Evolutionary conservation across 805 yeast genomes (phyloP).

Genomic region (Tetrapisispora phaffii): DNA sequence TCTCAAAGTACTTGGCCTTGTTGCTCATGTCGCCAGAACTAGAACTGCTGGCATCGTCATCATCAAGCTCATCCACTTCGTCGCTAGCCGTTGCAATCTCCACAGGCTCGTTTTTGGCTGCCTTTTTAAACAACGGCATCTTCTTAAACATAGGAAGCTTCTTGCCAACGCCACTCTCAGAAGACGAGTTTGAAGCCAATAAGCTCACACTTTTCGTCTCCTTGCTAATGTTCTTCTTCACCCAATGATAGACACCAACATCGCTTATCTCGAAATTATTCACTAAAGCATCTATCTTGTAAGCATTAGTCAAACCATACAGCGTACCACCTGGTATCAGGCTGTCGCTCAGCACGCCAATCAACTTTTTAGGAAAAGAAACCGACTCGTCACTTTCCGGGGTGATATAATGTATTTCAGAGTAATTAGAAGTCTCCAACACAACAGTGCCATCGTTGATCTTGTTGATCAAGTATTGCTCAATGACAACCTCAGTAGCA

Average conservation of each 20-base stretch:
- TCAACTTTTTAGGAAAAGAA: slow-evolving; percentile 39
- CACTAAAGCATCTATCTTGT: slow-evolving; percentile 50
- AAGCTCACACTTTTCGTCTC: slow-evolving; percentile 10
- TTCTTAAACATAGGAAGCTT: slow-evolving; percentile 21
- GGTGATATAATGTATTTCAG: slow-evolving; percentile 43
- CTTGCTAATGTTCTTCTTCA: slow-evolving; percentile 34
- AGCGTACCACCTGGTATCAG: slow-evolving; percentile 39
- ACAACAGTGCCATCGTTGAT: slow-evolving; percentile 40
- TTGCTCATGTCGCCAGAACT: slow-evolving; percentile 10
- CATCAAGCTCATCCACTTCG: slow-evolving; percentile 28
- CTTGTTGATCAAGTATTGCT: slow-evolving; percentile 50
- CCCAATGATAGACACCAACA: slow-evolving; percentile 40
- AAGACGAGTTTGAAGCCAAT: background rate
- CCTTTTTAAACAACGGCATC: slow-evolving; percentile 8
- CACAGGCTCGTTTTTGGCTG: slow-evolving; percentile 18
- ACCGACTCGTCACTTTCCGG: slow-evolving; percentile 39
- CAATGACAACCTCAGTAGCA: slow-evolving; percentile 19
- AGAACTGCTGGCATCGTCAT: slow-evolving; percentile 31
- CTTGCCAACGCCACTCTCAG: background rate
- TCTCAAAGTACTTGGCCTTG: slow-evolving; percentile 46
- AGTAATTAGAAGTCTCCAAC: slow-evolving; percentile 32
- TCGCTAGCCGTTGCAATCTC: slow-evolving; percentile 26
- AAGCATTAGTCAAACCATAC: slow-evolving; percentile 38
- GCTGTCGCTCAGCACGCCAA: slow-evolving; percentile 32
- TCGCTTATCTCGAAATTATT: slow-evolving; percentile 42